A percentile compares a stretch with the other conserved stretches of the same genome.
These are phyloP conservation scores for Aureobasidium uvarum DNA, from an alignment of 2,329 filamentous ascomycete genomes.

Conservation along the genomic window DNA sequence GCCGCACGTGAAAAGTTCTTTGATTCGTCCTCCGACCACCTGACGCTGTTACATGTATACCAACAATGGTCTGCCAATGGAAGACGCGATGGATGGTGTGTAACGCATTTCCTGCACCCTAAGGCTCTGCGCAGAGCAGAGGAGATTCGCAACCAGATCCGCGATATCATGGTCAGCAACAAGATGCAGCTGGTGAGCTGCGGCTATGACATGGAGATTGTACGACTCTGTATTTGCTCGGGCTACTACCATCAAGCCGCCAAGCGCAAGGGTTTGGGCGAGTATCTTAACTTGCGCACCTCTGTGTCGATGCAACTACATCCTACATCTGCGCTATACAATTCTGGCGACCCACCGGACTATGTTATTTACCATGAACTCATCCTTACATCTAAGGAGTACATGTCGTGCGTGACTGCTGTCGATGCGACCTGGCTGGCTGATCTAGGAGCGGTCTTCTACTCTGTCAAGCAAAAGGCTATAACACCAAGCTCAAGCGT, in stretches of 20 bases:
- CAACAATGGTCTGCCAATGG: conserved; percentile 92
- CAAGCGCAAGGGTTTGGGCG: conserved; percentile 91
- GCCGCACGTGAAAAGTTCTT: conserved; percentile 97
- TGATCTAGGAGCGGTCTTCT: conserved; percentile 94
- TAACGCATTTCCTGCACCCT: conserved; percentile 89
- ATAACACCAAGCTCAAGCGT: conserved; percentile 79
- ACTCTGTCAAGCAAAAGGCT: conserved; percentile 95
- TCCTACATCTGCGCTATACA: conserved; percentile 89
- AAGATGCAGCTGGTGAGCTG: conserved; percentile 86
- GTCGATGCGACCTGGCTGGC: conserved; percentile 98
- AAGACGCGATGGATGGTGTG: conserved; percentile 86
- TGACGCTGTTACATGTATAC: conserved; percentile 94
- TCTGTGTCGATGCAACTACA: conserved; percentile 93
- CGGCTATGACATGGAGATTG: conserved; percentile 95
- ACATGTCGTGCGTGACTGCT: conserved; percentile 94
- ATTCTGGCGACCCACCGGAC: conserved; percentile 87
- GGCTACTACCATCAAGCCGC: conserved; percentile 98
- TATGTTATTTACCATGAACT: conserved; percentile 98
- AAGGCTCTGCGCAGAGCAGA: conserved; percentile 88
- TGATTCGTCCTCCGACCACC: conserved; percentile 93
- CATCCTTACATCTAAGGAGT: conserved; percentile 94
- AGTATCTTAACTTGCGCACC: conserved; percentile 95
- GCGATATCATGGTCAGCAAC: conserved; percentile 91
- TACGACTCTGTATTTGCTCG: conserved; percentile 93
- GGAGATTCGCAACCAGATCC: conserved; percentile 89